phyloP scores from a whole-genome alignment of 345 rosid genomes.

The Eucalyptus rudis region DNA sequence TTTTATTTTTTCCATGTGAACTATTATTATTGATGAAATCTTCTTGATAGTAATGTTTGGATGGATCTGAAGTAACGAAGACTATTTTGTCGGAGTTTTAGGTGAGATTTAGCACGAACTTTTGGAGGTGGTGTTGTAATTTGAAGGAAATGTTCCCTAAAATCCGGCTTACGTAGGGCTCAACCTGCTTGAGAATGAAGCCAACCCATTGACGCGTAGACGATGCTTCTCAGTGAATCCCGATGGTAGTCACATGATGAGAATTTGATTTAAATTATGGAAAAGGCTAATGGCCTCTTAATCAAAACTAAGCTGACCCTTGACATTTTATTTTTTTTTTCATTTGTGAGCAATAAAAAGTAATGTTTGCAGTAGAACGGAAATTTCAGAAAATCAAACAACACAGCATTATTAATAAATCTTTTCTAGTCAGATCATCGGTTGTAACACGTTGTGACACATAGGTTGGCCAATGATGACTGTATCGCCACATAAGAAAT shows the following conservation, averaged over 20 bases:
- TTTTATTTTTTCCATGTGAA: not conserved
- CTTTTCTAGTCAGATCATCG: too few relatives aligned
- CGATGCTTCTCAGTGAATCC: not conserved
- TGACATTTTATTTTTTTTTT: not conserved
- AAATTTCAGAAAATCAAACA: not conserved
- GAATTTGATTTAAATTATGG: not conserved
- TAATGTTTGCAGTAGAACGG: not conserved
- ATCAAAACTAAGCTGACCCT: not conserved
- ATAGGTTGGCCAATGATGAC: not conserved
- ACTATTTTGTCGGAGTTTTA: not conserved
- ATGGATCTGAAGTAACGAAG: not conserved
- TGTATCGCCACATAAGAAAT: fast-evolving
- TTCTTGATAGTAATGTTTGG: not conserved
- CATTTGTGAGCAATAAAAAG: not conserved
- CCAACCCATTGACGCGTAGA: not conserved
- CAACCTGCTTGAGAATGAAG: not conserved
- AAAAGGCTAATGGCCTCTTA: not conserved
- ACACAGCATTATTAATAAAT: fast-evolving
- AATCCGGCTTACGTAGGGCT: not conserved
- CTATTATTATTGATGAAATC: not conserved
- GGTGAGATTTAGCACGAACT: not conserved
- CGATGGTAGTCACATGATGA: not conserved
- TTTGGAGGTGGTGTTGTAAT: not conserved
- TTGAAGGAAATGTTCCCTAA: not conserved
- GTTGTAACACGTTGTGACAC: fast-evolving